phyloP scores from a whole-genome alignment of 352 stramenopile genomes.

The Phytopythium ostracodes region DNA sequence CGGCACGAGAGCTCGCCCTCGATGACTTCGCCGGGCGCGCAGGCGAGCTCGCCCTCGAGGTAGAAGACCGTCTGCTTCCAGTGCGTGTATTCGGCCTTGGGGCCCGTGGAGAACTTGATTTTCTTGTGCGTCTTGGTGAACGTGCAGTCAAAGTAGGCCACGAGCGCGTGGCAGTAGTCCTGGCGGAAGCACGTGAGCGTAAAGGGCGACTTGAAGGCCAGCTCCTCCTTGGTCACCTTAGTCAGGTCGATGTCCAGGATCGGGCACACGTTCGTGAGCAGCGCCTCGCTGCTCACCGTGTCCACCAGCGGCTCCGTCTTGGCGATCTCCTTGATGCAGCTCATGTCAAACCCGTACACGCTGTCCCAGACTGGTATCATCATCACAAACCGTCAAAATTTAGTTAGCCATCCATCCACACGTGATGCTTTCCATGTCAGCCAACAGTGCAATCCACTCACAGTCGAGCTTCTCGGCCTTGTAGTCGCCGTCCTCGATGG shows the following conservation, averaged over 20 bases:
- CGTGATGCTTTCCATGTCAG: neutral
- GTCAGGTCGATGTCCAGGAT: constrained; percentile 92
- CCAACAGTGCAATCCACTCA: constrained; percentile 70
- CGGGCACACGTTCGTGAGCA: constrained; percentile 89
- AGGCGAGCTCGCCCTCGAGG: constrained; percentile 83
- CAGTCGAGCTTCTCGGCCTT: constrained; percentile 93
- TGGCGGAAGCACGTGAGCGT: constrained; percentile 88
- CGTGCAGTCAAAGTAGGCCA: constrained; percentile 98
- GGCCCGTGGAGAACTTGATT: constrained; percentile 95
- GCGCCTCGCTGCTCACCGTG: constrained; percentile 90
- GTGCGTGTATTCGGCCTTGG: constrained; percentile 95
- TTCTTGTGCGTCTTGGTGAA: constrained; percentile 96
- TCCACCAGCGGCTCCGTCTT: constrained; percentile 97
- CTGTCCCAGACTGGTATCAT: constrained; percentile 92
- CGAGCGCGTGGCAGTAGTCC: constrained; percentile 96
- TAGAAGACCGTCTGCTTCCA: constrained; percentile 99
- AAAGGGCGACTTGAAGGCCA: constrained; percentile 92
- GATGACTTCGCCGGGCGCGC: constrained; percentile 84
- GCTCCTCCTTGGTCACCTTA: constrained; percentile 92
- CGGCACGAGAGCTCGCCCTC: constrained; percentile 86
- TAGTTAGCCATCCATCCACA: neutral
- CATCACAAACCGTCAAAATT: neutral
- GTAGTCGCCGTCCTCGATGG: constrained; percentile 87
- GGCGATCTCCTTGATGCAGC: constrained; percentile 95
- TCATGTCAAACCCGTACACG: constrained; percentile 99